These are phyloP conservation scores for Jasminum sambac DNA, from an alignment of 257 asterid species.

Conservation along the genomic window DNA sequence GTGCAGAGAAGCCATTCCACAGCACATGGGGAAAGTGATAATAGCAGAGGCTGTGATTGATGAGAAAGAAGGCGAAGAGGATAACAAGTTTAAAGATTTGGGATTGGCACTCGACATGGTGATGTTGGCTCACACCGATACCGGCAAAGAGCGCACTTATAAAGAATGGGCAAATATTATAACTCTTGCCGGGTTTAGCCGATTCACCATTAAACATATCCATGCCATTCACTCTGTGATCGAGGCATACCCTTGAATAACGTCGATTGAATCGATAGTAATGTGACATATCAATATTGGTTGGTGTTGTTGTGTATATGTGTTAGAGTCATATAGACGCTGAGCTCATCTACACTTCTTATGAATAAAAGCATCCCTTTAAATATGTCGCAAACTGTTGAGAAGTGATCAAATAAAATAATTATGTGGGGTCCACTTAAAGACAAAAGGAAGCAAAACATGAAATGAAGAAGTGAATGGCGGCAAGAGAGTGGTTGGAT, in stretches of 20 bases:
- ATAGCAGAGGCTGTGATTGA: constrained; percentile 63
- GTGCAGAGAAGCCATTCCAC: constrained; percentile 52
- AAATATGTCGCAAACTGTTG: no score
- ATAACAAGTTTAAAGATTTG: constrained; percentile 32
- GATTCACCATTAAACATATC: constrained; percentile 32
- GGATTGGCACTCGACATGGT: constrained; percentile 64
- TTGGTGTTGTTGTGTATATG: not conserved
- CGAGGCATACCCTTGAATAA: constrained; percentile 46
- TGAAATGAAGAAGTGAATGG: no score
- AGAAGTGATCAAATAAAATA: no score
- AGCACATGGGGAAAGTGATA: constrained; percentile 50
- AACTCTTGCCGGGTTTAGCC: constrained; percentile 48
- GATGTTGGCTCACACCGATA: constrained; percentile 69
- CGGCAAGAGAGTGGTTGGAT: no score
- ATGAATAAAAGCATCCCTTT: no score
- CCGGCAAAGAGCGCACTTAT: constrained; percentile 55
- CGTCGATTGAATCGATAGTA: not conserved
- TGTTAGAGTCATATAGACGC: not conserved
- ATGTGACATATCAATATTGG: not conserved
- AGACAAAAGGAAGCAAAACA: no score
- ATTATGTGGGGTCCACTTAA: no score
- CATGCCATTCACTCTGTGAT: constrained; percentile 38
- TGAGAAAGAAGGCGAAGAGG: constrained; percentile 21
- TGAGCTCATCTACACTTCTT: no score
- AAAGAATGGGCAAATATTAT: constrained; percentile 55